Percentiles rank a stretch among this genome's conserved stretches.
These are phyloP conservation scores for Heritiera littoralis DNA, from an alignment of 345 rosid species.

Conservation along the genomic window DNA sequence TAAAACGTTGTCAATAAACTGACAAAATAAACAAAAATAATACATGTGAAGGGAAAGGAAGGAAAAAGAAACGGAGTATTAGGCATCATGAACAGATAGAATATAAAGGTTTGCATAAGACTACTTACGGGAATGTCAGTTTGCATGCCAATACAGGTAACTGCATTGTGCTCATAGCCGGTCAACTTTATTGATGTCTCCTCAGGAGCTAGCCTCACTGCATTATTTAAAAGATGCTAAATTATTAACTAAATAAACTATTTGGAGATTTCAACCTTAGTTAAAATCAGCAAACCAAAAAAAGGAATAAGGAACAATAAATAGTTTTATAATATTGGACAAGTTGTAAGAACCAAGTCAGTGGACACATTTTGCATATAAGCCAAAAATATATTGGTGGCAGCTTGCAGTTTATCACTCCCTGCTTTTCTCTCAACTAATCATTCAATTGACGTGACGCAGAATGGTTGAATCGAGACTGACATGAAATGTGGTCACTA, in stretches of 20 bases:
- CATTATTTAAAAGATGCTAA: slow-evolving; percentile 23
- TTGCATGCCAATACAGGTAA: slow-evolving; percentile 83
- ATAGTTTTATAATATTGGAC: too few species aligned
- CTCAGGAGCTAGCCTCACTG: slow-evolving; percentile 96
- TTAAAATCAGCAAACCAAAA: not conserved
- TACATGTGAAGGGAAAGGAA: not conserved
- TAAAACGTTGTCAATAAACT: not conserved
- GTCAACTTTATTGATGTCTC: slow-evolving; percentile 66
- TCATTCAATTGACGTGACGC: not conserved
- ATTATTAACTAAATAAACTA: not conserved
- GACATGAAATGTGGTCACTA: not conserved
- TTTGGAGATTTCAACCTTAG: not conserved
- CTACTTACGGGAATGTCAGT: slow-evolving; percentile 70
- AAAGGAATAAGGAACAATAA: not conserved
- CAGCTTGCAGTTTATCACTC: not conserved
- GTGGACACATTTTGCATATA: not conserved
- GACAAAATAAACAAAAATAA: not conserved
- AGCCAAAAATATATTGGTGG: not conserved
- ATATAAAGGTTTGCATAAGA: slow-evolving; percentile 17
- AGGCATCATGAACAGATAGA: not conserved
- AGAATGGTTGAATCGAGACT: not conserved
- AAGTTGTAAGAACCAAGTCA: too few species aligned
- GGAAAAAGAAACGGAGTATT: slow-evolving; percentile 15
- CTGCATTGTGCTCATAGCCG: slow-evolving; percentile 85
- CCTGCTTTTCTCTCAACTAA: not conserved